Percentiles rank a stretch among this genome's conserved stretches.
Evolutionary conservation across 148 eudicot genomes (phyloP).

Genomic region (Rheum nobile): DNA sequence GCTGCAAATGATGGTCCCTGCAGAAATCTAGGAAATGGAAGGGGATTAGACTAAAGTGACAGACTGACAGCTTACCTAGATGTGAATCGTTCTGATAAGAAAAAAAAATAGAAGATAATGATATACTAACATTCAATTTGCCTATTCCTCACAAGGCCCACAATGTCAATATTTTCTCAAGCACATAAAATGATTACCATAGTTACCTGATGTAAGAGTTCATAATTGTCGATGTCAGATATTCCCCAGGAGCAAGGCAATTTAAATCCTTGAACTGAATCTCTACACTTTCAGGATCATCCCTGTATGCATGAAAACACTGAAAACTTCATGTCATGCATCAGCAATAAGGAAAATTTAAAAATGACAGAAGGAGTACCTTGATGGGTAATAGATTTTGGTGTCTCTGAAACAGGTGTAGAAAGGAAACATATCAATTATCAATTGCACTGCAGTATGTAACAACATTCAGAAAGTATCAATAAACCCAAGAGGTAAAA

Average conservation of each 20-base stretch:
- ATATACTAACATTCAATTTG: neutral
- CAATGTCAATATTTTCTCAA: neutral
- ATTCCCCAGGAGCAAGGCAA: slow-evolving; percentile 69
- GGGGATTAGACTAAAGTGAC: neutral
- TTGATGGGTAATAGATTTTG: slow-evolving; percentile 65
- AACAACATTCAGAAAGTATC: neutral
- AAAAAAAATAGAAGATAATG: neutral
- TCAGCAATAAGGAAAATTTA: neutral
- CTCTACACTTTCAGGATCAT: slow-evolving; percentile 67
- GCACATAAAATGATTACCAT: slow-evolving; percentile 5
- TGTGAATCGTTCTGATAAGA: neutral
- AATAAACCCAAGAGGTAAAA: neutral
- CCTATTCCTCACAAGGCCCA: neutral
- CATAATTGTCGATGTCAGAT: slow-evolving; percentile 80
- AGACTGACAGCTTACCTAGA: neutral
- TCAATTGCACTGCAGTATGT: neutral
- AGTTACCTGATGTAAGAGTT: slow-evolving; percentile 76
- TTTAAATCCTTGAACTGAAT: slow-evolving; percentile 50
- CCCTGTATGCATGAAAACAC: slow-evolving; percentile 27
- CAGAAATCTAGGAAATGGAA: slow-evolving; percentile 43
- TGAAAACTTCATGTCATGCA: slow-evolving; percentile 1
- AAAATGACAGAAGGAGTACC: slow-evolving; percentile 27
- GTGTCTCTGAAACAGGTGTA: slow-evolving; percentile 34
- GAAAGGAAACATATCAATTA: slow-evolving; percentile 11
- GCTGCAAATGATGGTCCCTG: slow-evolving; percentile 32